Evolutionary conservation across 2,329 filamentous ascomycete genomes (phyloP), one percentile per base, ranked within the genome.

Genomic region (Pseudogymnoascus sp.): DNA sequence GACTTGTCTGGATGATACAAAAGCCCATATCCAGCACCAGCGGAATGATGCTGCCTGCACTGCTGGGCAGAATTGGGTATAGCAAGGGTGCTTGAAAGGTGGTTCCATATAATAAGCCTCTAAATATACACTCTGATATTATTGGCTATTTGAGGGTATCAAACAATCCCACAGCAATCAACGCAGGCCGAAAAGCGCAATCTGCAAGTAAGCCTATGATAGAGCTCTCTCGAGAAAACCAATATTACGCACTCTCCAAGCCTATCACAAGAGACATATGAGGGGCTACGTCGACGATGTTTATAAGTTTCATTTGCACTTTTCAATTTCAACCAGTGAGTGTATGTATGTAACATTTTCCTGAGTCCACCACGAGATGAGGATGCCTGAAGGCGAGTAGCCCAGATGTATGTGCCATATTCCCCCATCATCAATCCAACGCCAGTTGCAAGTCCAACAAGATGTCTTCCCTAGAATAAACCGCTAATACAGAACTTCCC

Each of bases 21-120:
- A 12, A 12, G 26, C 4, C 11, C 10, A 38, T 66, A 5, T 69
- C 65, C 16, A 71, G 68, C 59, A 63, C 68, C 3, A 71, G 66
- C 12, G 70, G 71, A 1, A 69, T 73, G 16, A 72, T 69, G 60
- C 62, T 72, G 14, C 69, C 70, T 5, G 68, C 74, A 62, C 66
- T 73, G 60, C 63, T 74, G 37, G 72, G 70, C 11, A 60, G 72
- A 35, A 73, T 73, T 64, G 71, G 71, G n/a, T 73, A 71, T 65
- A 71, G 74, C 65, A 74, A 73, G 24, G 37, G 35, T 19, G 35
- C 14, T 31, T 59, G 31, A 38, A 24, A 16, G 24, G 4, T 31
- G 14, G 31, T 7, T 16, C 46, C 26, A 10, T 31, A 19, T 3
- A 28, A 16, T 50, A 28, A 2, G 11, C 12, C 1, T 46, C 4